Percentiles rank a stretch among this genome's conserved stretches.
These are phyloP conservation scores for Rhizopogon parksii DNA, from an alignment of 1,284 basidiomycete genomes.

Conservation along the genomic window DNA sequence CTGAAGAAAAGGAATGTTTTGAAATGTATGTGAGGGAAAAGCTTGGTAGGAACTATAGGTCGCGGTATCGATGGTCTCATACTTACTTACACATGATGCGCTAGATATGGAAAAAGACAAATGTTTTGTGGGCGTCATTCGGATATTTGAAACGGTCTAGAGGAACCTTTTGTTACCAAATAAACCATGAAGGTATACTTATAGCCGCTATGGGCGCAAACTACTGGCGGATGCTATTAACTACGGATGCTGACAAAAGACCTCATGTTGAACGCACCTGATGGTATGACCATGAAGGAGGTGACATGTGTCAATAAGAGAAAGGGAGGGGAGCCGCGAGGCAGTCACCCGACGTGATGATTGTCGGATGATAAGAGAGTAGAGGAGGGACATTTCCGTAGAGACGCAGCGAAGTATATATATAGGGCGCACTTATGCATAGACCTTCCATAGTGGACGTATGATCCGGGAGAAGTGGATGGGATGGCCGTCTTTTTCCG, in stretches of 20 bases:
- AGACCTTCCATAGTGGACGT: constrained; percentile 9
- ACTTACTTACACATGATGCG: constrained; percentile 8
- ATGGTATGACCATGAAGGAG: constrained; percentile 22
- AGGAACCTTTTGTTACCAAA: constrained; percentile 25
- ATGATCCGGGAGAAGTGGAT: constrained; percentile 28
- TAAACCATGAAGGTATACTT: constrained; percentile 22
- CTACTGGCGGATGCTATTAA: constrained; percentile 13
- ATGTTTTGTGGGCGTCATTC: constrained; percentile 17
- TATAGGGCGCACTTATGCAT: constrained; percentile 9
- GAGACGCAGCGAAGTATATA: constrained; percentile 6
- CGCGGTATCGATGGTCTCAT: constrained; percentile 18
- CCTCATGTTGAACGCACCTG: constrained; percentile 27
- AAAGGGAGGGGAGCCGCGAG: constrained; percentile 22
- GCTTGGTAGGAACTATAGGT: constrained; percentile 15
- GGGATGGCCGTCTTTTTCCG: constrained; percentile 18
- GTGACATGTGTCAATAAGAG: constrained; percentile 22
- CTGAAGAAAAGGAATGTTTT: not conserved
- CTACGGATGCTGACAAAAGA: constrained; percentile 23
- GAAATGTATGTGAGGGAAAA: constrained; percentile 11
- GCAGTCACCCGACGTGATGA: constrained; percentile 21
- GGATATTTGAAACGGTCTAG: constrained; percentile 27
- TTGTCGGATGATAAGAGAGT: constrained; percentile 7
- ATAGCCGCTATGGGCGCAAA: constrained; percentile 16
- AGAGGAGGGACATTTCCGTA: not conserved
- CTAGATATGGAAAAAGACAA: constrained; percentile 13